phyloP scores from a whole-genome alignment of 1,139 yeast species.

The Scheffersomyces lignicola region DNA sequence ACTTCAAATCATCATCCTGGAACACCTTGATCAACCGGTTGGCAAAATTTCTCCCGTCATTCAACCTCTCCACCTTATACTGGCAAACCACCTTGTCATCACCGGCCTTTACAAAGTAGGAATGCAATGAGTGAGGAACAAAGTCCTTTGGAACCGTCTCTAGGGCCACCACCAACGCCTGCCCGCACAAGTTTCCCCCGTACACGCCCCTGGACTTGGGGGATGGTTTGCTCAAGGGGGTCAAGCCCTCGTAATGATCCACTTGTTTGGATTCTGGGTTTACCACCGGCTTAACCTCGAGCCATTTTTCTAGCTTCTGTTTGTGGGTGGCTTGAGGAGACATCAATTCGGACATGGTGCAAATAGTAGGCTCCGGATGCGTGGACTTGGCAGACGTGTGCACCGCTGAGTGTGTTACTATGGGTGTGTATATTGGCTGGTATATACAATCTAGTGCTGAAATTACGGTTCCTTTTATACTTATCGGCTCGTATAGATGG shows the following conservation, averaged over 20 bases:
- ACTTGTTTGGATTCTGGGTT: not conserved
- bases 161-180: slow-evolving; percentile 40
- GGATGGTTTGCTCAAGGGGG: slow-evolving; percentile 35
- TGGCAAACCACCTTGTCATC: slow-evolving; percentile 29
- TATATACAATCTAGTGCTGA: no score
- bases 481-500: no score
- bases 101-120: slow-evolving; percentile 40
- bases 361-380: no score
- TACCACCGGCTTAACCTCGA: slow-evolving; percentile 1
- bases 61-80: slow-evolving; percentile 31
- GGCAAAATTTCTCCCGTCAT: slow-evolving; percentile 35
- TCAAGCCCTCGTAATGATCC: slow-evolving; percentile 22
- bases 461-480: no score
- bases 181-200: slow-evolving; percentile 45
- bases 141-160: slow-evolving; percentile 26
- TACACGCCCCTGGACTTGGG: slow-evolving; percentile 36
- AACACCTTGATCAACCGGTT: slow-evolving; percentile 30
- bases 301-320: not conserved
- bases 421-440: no score
- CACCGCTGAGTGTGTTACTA: no score
- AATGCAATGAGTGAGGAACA: slow-evolving; percentile 44
- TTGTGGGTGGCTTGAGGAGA: not conserved
- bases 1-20: slow-evolving; percentile 30
- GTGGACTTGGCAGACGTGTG: no score
- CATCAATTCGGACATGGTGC: not conserved